A percentile compares a stretch with the other conserved stretches of the same genome.
Evolutionary conservation across 805 yeast species (phyloP).

Genomic region (Barnettozyma pratensis): DNA sequence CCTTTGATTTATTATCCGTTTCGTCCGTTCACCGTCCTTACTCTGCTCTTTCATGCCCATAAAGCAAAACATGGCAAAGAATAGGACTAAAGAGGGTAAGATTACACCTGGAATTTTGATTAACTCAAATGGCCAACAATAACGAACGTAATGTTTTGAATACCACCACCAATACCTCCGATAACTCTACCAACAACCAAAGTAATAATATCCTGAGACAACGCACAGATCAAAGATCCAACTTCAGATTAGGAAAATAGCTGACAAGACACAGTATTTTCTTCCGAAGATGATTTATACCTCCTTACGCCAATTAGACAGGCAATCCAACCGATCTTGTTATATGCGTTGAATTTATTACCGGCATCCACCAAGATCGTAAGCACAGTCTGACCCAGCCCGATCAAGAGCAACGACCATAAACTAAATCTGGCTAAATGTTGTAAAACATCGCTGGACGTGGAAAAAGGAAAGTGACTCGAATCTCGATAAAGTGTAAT

Average conservation of each 20-base stretch:
- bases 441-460: too few species aligned
- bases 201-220: slow-evolving; percentile 49
- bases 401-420: slow-evolving; percentile 27
- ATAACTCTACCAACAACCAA: slow-evolving; percentile 68
- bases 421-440: too few species aligned
- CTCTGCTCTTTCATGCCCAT: background rate
- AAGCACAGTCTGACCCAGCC: slow-evolving; percentile 51
- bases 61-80: background rate
- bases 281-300: slow-evolving; percentile 52
- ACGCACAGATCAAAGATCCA: slow-evolving; percentile 58
- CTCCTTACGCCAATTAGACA: too few species aligned
- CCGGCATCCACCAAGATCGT: slow-evolving; percentile 46
- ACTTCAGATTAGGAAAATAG: slow-evolving; percentile 41
- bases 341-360: slow-evolving; percentile 41
- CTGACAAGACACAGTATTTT: slow-evolving; percentile 7
- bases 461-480: too few species aligned
- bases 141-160: slow-evolving; percentile 51
- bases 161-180: slow-evolving; percentile 69
- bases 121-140: slow-evolving; percentile 25
- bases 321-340: slow-evolving; percentile 52
- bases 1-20: too few species aligned
- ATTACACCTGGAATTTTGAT: background rate
- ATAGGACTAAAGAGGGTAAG: background rate
- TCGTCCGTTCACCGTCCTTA: too few species aligned
- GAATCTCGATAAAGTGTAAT: too few species aligned